These are phyloP conservation scores for Ganoderma lucidum DNA, from an alignment of 1,284 basidiomycete species.

Conservation along the genomic window DNA sequence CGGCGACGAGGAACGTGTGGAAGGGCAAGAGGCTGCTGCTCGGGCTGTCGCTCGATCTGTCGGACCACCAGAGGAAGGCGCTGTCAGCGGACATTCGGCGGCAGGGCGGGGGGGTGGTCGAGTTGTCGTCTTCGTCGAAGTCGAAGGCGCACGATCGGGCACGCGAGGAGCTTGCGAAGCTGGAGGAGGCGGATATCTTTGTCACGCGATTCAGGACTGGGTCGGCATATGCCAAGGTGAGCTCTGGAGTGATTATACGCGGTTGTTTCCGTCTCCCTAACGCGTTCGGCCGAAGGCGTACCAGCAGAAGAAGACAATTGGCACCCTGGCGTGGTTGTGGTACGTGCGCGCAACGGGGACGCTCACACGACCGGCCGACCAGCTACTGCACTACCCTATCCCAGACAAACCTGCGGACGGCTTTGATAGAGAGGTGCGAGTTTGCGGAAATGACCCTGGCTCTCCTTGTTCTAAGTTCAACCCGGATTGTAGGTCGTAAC, in stretches of 20 bases:
- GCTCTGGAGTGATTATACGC: slow-evolving; percentile 18
- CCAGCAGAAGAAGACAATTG: slow-evolving; percentile 68
- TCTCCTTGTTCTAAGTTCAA: background rate
- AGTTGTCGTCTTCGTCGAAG: slow-evolving; percentile 40
- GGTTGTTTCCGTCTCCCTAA: background rate
- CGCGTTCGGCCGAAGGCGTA: slow-evolving; percentile 56
- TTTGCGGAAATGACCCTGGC: background rate
- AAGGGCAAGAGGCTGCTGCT: slow-evolving; percentile 66
- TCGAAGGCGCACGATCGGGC: slow-evolving; percentile 43
- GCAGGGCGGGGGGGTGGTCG: slow-evolving; percentile 62
- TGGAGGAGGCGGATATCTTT: slow-evolving; percentile 69
- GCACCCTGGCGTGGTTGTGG: slow-evolving; percentile 84
- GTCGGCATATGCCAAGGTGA: slow-evolving; percentile 71
- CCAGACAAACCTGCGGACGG: slow-evolving; percentile 50
- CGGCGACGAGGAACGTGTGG: slow-evolving; percentile 48
- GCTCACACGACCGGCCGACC: slow-evolving; percentile 73
- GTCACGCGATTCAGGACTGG: slow-evolving; percentile 76
- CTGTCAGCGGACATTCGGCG: slow-evolving; percentile 65
- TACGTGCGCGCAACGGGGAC: slow-evolving; percentile 73
- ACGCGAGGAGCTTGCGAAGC: slow-evolving; percentile 44
- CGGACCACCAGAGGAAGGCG: slow-evolving; percentile 54
- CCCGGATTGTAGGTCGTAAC: slow-evolving; percentile 67
- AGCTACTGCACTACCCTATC: slow-evolving; percentile 64
- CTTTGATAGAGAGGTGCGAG: slow-evolving; percentile 49
- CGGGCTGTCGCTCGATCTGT: slow-evolving; percentile 61